A percentile compares a stretch with the other conserved stretches of the same genome.
Conservation (phyloP, 2,329 filamentous ascomycete species). For the Fusarium bactridioides region DNA sequence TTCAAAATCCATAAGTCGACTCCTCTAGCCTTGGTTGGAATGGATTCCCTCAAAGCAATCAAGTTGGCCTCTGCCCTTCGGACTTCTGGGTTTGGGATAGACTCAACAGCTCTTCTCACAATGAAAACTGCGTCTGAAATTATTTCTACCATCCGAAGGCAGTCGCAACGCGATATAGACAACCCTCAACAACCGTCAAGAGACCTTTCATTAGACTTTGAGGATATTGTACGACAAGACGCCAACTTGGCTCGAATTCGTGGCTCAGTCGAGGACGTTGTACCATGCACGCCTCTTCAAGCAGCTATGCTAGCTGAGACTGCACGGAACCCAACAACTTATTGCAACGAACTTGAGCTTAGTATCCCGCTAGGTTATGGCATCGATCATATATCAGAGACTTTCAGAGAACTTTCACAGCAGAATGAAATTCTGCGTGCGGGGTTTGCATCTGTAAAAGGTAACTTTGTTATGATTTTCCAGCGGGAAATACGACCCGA, state of each 20-base stretch:
- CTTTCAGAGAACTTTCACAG: conserved; percentile 58
- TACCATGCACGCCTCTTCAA: conserved; percentile 77
- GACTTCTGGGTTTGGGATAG: conserved; percentile 60
- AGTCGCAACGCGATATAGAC: background rate
- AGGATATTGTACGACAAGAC: conserved; percentile 26
- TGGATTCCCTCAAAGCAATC: conserved; percentile 67
- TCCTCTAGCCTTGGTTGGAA: conserved; percentile 61
- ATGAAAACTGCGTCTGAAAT: conserved; percentile 54
- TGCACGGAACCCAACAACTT: conserved; percentile 62
- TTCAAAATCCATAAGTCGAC: conserved; percentile 47
- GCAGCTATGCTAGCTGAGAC: conserved; percentile 84
- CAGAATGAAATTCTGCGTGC: conserved; percentile 75
- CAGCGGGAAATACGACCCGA: conserved; percentile 60
- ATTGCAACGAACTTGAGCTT: conserved; percentile 81
- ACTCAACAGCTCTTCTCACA: conserved; percentile 68
- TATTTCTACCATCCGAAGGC: conserved; percentile 22
- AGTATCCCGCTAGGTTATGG: conserved; percentile 54
- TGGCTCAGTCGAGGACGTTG: conserved; percentile 51
- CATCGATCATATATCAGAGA: conserved; percentile 52
- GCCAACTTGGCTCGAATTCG: conserved; percentile 22
- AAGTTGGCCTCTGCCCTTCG: conserved; percentile 70
- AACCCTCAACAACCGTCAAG: background rate
- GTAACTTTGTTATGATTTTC: conserved; percentile 56
- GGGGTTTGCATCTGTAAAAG: conserved; percentile 69
- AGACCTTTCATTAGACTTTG: conserved; percentile 27